phyloP scores from a whole-genome alignment of 2,329 filamentous ascomycete genomes.

The Chaetothyriales sp. region DNA sequence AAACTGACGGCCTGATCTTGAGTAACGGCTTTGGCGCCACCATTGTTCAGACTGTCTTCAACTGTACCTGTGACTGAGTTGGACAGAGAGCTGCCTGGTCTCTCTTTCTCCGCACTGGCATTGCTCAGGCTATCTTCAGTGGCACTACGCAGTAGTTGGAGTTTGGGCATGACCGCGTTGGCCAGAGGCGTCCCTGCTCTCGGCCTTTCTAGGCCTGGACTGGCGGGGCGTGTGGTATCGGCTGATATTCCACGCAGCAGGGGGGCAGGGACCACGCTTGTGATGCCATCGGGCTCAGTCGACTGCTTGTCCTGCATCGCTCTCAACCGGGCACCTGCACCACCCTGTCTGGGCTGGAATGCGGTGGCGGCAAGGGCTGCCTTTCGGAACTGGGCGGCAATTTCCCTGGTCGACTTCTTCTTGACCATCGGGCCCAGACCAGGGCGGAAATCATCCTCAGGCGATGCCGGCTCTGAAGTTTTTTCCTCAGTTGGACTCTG shows the following conservation, averaged over 20 bases:
- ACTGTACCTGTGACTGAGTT: constrained; percentile 36
- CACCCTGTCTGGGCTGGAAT: constrained; percentile 79
- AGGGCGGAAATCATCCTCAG: constrained; percentile 46
- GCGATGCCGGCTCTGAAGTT: constrained; percentile 20
- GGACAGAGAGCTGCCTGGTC: constrained; percentile 13
- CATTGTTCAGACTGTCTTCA: constrained; percentile 18
- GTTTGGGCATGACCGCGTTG: constrained; percentile 22
- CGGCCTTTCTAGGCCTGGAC: constrained; percentile 19
- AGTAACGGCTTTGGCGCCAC: constrained; percentile 20
- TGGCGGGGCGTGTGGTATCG: constrained; percentile 22
- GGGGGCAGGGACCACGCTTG: constrained; percentile 70
- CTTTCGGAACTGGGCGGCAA: constrained; percentile 64
- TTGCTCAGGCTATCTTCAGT: constrained; percentile 19
- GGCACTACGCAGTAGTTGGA: constrained; percentile 25
- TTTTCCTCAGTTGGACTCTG: not conserved
- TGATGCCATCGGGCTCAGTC: constrained; percentile 76
- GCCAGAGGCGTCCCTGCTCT: constrained; percentile 18
- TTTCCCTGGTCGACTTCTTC: constrained; percentile 55
- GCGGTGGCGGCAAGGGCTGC: constrained; percentile 56
- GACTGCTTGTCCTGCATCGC: constrained; percentile 41
- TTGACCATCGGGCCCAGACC: constrained; percentile 82
- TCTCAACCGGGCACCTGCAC: constrained; percentile 64
- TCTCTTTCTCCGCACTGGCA: not conserved
- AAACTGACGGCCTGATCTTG: constrained; percentile 1
- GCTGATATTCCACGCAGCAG: constrained; percentile 28